Conservation (phyloP, 495 filamentous ascomycete species). For the Tetracladium marchalianum region DNA sequence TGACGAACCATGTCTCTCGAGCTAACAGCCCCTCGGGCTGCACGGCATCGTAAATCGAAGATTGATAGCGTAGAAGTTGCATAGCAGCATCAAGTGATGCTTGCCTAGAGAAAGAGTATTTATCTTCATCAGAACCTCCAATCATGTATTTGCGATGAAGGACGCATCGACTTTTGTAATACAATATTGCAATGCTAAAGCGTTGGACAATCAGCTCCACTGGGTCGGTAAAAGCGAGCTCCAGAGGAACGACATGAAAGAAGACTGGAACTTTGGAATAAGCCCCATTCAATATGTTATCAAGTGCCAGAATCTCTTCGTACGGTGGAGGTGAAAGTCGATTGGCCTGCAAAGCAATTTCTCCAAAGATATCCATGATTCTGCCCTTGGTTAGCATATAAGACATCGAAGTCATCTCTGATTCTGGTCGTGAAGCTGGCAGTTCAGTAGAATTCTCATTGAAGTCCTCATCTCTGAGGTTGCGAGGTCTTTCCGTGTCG, state of each 20-base stretch:
- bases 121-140: slow-evolving; percentile 41
- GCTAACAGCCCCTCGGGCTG: slow-evolving; percentile 29
- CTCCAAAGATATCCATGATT: slow-evolving; percentile 27
- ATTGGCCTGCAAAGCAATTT: slow-evolving; percentile 30
- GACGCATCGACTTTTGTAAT: slow-evolving; percentile 63
- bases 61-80: slow-evolving; percentile 44
- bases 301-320: slow-evolving; percentile 56
- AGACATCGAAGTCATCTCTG: slow-evolving; percentile 36
- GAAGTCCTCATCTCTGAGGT: slow-evolving; percentile 41
- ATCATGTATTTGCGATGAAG: slow-evolving; percentile 65
- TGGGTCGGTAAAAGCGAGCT: slow-evolving; percentile 53
- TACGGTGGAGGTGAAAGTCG: slow-evolving; percentile 37
- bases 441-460: slow-evolving; percentile 29
- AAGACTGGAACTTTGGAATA: slow-evolving; percentile 46
- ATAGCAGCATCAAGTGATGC: slow-evolving; percentile 59
- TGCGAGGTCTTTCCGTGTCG: slow-evolving; percentile 35
- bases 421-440: slow-evolving; percentile 30
- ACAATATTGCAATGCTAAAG: slow-evolving; percentile 60
- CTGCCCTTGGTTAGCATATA: slow-evolving; percentile 38
- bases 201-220: slow-evolving; percentile 56
- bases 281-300: slow-evolving; percentile 47
- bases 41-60: slow-evolving; percentile 25
- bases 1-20: slow-evolving; percentile 32
- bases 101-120: slow-evolving; percentile 58
- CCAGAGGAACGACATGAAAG: slow-evolving; percentile 47